A percentile compares a stretch with the other conserved stretches of the same genome.
These are phyloP conservation scores for Mucor mucedo DNA, from an alignment of 371 early-diverging fungal species.

Conservation along the genomic window DNA sequence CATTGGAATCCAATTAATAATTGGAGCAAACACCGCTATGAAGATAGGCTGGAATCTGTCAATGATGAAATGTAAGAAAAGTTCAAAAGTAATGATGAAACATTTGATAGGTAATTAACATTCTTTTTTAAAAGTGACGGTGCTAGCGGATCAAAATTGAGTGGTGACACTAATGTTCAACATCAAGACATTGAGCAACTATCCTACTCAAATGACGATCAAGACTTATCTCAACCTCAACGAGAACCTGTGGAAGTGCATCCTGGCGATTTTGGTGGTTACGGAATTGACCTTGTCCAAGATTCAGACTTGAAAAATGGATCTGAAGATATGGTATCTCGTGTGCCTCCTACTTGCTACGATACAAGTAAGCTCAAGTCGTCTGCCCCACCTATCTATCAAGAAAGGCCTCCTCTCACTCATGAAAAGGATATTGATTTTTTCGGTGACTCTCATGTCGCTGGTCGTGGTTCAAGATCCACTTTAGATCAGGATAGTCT, in stretches of 20 bases:
- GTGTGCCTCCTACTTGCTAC: neutral
- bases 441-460: constrained; percentile 28
- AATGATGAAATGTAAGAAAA: neutral
- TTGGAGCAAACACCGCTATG: constrained; percentile 1
- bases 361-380: neutral
- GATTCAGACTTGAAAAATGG: constrained; percentile 11
- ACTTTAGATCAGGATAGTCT: constrained; percentile 25
- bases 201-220: constrained; percentile 17
- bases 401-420: neutral
- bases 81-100: neutral
- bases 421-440: constrained; percentile 18
- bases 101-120: neutral
- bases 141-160: neutral
- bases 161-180: neutral
- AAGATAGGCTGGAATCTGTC: neutral
- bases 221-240: constrained; percentile 14
- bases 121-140: neutral
- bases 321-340: constrained; percentile 22
- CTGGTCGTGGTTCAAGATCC: constrained; percentile 15
- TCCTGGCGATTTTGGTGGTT: constrained; percentile 7
- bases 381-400: constrained; percentile 5
- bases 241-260: constrained; percentile 10
- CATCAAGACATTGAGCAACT: constrained; percentile 15
- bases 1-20: neutral
- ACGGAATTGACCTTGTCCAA: constrained; percentile 11